Percentiles rank a stretch among this genome's conserved stretches.
Conservation (phyloP, 2,329 filamentous ascomycete species). For the Colletotrichum cereale region DNA sequence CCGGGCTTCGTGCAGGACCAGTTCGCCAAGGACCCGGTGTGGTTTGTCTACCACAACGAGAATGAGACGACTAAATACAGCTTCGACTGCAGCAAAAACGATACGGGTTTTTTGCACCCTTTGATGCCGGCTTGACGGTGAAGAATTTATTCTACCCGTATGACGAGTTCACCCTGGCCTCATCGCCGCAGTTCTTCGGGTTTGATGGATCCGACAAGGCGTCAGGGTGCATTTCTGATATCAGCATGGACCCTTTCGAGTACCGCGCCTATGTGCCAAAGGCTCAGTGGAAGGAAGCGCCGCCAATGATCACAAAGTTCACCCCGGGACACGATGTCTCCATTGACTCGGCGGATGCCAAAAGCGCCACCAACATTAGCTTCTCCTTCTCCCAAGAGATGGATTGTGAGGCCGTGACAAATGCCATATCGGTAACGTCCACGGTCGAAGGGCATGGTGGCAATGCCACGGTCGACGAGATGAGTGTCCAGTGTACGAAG, state of each 20-base stretch:
- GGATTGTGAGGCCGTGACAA: not conserved
- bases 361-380: not conserved
- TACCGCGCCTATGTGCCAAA: constrained; percentile 71
- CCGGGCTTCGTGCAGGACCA: constrained; percentile 48
- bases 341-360: constrained; percentile 53
- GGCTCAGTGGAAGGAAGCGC: constrained; percentile 61
- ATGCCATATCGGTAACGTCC: not conserved
- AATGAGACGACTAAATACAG: constrained; percentile 63
- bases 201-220: constrained; percentile 66
- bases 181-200: constrained; percentile 59
- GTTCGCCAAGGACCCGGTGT: constrained; percentile 61
- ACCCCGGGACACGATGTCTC: constrained; percentile 71
- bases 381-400: not conserved
- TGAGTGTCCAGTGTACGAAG: constrained; percentile 1
- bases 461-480: constrained; percentile 44
- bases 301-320: constrained; percentile 71
- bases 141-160: not conserved
- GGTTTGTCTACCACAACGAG: constrained; percentile 64
- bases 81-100: constrained; percentile 64
- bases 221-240: constrained; percentile 41
- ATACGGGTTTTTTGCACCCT: constrained; percentile 54
- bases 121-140: not conserved
- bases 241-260: constrained; percentile 67
- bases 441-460: not conserved
- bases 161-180: not conserved